Evolutionary conservation across 1,284 basidiomycete species (phyloP).

Genomic region (Volvariella volvacea): DNA sequence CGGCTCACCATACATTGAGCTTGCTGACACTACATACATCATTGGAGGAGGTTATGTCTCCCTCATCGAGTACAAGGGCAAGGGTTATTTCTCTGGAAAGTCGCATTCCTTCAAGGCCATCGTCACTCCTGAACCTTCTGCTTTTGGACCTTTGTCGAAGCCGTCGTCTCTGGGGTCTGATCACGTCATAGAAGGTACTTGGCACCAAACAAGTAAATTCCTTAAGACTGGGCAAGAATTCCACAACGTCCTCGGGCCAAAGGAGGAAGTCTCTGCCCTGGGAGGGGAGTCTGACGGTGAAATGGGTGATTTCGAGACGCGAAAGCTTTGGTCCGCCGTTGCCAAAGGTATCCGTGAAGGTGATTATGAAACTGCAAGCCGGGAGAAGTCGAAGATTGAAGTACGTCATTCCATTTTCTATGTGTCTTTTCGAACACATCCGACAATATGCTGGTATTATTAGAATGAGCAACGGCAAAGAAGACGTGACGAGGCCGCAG

Average conservation of each 20-base stretch:
- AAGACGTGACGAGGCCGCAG: conserved; percentile 77
- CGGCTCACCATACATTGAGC: conserved; percentile 84
- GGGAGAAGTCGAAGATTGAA: conserved; percentile 91
- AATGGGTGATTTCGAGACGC: conserved; percentile 82
- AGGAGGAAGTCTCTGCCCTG: conserved; percentile 69
- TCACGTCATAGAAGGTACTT: conserved; percentile 77
- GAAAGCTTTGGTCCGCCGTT: conserved; percentile 82
- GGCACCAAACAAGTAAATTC: conserved; percentile 72
- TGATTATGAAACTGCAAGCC: conserved; percentile 88
- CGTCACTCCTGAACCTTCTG: conserved; percentile 36
- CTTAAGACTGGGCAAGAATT: conserved; percentile 39
- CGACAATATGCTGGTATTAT: not conserved
- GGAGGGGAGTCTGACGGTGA: conserved; percentile 42
- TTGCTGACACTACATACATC: conserved; percentile 82
- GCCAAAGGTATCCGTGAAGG: conserved; percentile 88
- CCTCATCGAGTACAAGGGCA: conserved; percentile 86
- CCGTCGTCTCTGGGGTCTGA: conserved; percentile 21
- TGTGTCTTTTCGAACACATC: not conserved
- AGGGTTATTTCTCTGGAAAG: conserved; percentile 92
- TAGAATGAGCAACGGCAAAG: conserved; percentile 91
- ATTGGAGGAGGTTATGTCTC: conserved; percentile 58
- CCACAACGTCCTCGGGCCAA: conserved; percentile 57
- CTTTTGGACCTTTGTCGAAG: conserved; percentile 22
- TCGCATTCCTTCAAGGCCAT: conserved; percentile 89
- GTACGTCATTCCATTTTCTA: conserved; percentile 30